These are phyloP conservation scores for Paulownia fortunei DNA, from an alignment of 257 asterid genomes.

Conservation along the genomic window DNA sequence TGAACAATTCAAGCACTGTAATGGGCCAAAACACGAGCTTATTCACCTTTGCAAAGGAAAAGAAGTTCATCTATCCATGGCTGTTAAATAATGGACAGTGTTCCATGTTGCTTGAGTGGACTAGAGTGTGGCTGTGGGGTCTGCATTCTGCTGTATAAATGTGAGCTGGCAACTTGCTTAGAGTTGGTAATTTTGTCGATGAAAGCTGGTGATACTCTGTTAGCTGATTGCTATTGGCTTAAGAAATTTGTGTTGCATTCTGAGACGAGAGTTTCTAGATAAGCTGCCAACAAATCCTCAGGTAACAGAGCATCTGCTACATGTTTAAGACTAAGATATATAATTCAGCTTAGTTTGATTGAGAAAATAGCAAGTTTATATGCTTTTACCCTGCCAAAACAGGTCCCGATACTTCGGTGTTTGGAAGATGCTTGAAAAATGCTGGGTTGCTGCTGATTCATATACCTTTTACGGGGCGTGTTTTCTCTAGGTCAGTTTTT, in stretches of 20 bases:
- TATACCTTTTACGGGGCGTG: not conserved
- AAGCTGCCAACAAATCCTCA: conserved; percentile 2
- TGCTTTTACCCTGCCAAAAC: not conserved
- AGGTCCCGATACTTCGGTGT: not conserved
- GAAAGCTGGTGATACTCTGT: not conserved
- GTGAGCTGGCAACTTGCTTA: conserved; percentile 16
- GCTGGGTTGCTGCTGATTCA: not conserved
- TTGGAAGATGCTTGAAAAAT: too few relatives aligned
- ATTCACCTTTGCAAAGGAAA: conserved; percentile 53
- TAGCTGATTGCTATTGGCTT: not conserved
- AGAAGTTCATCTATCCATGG: conserved; percentile 57
- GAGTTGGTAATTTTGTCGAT: not conserved
- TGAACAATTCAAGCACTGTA: conserved; percentile 19
- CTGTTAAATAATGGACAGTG: conserved; percentile 24
- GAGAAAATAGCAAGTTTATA: not conserved
- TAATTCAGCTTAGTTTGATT: not conserved
- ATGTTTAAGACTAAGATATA: not conserved
- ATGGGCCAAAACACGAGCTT: conserved; percentile 62
- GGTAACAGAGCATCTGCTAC: conserved; percentile 14
- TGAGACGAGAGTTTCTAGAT: not conserved
- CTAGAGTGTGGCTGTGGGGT: not conserved
- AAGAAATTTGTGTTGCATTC: not conserved
- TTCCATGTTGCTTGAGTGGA: conserved; percentile 7
- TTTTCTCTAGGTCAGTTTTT: not conserved
- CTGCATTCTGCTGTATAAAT: not conserved